Evolutionary conservation across 1,284 basidiomycete genomes (phyloP).

Genomic region (Schizopora paradoxa): DNA sequence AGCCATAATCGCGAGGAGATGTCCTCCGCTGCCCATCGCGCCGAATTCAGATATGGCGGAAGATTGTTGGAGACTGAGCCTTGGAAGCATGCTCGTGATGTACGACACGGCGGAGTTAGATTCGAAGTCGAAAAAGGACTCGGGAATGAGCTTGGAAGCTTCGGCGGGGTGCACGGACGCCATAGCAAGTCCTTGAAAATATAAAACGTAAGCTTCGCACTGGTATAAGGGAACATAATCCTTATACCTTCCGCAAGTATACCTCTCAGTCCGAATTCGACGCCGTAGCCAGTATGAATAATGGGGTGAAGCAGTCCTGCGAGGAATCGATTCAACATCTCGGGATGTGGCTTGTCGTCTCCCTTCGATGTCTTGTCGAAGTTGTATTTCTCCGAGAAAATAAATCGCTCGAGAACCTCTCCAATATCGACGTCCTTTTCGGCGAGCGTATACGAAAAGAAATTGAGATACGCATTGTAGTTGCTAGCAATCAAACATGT

Average conservation of each 20-base stretch:
- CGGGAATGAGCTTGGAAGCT: not conserved
- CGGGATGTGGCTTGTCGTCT: conserved; percentile 32
- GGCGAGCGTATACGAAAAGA: conserved; percentile 44
- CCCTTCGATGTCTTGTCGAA: conserved; percentile 23
- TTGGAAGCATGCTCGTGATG: not conserved
- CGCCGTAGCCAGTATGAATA: conserved; percentile 58
- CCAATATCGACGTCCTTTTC: conserved; percentile 30
- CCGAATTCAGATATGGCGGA: too few species aligned
- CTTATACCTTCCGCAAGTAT: conserved; percentile 56
- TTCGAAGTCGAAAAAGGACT: not conserved
- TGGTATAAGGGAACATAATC: too few species aligned
- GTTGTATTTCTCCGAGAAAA: conserved; percentile 53
- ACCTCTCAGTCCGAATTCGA: conserved; percentile 57
- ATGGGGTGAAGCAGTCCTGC: conserved; percentile 56
- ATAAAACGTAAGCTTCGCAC: too few species aligned
- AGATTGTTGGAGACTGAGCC: not conserved
- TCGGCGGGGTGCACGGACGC: not conserved
- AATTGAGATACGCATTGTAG: conserved; percentile 50
- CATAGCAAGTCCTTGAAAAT: not conserved
- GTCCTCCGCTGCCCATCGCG: conserved; percentile 18
- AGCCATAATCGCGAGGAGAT: conserved; percentile 41
- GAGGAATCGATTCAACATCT: conserved; percentile 57
- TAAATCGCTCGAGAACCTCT: conserved; percentile 44
- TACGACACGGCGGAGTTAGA: not conserved
- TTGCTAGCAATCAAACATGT: conserved; percentile 34